A percentile compares a stretch with the other conserved stretches of the same genome.
Conservation (phyloP, 352 stramenopile genomes). For the Phytopythium oedochilum region DNA sequence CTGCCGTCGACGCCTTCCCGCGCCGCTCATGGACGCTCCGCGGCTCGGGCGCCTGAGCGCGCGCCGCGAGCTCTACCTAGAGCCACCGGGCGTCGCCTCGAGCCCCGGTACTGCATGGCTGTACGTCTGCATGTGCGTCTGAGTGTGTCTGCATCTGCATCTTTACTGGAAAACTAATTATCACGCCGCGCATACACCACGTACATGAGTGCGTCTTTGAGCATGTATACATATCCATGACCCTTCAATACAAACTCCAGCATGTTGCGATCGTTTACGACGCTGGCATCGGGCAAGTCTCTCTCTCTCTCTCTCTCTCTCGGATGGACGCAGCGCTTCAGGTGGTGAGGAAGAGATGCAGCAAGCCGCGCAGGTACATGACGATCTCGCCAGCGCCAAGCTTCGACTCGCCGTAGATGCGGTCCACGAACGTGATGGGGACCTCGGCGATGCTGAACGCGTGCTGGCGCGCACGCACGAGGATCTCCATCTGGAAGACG, state of each 20-base stretch:
- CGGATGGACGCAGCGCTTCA: no score
- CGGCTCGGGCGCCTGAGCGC: not conserved
- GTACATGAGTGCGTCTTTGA: no score
- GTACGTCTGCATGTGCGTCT: not conserved
- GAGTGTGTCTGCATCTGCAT: not conserved
- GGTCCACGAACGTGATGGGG: slow-evolving; percentile 98
- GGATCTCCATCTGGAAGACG: slow-evolving; percentile 99
- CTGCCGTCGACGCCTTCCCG: slow-evolving; percentile 2
- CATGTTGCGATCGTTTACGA: not conserved
- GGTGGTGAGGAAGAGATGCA: slow-evolving; percentile 96
- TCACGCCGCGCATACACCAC: not conserved
- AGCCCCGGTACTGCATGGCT: no score
- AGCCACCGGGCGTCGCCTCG: no score
- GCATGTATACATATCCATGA: no score
- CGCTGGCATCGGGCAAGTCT: no score
- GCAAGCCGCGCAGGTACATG: slow-evolving; percentile 94
- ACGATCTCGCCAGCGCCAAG: slow-evolving; percentile 97
- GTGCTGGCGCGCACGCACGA: slow-evolving; percentile 91
- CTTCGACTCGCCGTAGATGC: slow-evolving; percentile 98
- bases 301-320: no score
- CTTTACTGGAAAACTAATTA: slow-evolving; percentile 4
- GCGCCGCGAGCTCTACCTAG: not conserved
- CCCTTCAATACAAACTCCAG: not conserved
- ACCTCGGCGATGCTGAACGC: slow-evolving; percentile 94
- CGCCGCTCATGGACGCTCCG: slow-evolving; percentile 7